Evolutionary conservation across 192 early-diverging fungal species (phyloP).

Genomic region (Radiomyces spectabilis): DNA sequence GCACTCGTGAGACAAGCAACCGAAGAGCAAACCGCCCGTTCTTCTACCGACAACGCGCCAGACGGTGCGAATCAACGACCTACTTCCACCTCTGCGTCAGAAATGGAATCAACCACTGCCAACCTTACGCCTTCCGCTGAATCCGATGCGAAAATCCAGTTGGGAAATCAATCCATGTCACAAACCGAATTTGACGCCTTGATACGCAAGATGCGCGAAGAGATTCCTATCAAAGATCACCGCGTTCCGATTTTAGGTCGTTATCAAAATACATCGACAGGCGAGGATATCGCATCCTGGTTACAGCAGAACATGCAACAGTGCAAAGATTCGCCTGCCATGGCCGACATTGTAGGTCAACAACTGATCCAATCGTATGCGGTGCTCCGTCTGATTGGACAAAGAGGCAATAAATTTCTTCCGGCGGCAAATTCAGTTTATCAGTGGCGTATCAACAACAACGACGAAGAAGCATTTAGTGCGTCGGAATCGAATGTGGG

Average conservation of each 20-base stretch:
- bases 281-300: slow-evolving; percentile 67
- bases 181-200: slow-evolving; percentile 13
- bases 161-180: slow-evolving; percentile 8
- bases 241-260: slow-evolving; percentile 63
- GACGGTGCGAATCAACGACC: no score
- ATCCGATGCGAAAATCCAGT: neutral
- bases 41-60: neutral
- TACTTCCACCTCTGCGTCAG: neutral
- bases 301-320: slow-evolving; percentile 56
- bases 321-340: slow-evolving; percentile 45
- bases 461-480: slow-evolving; percentile 29
- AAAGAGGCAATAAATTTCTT: slow-evolving; percentile 61
- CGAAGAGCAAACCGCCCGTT: neutral
- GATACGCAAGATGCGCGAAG: slow-evolving; percentile 45
- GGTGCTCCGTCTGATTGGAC: slow-evolving; percentile 60
- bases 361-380: slow-evolving; percentile 51
- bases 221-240: slow-evolving; percentile 55
- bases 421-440: slow-evolving; percentile 54
- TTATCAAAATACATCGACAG: slow-evolving; percentile 54
- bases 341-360: slow-evolving; percentile 63
- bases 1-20: slow-evolving; percentile 8
- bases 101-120: neutral
- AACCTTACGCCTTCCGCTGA: neutral
- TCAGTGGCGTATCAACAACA: slow-evolving; percentile 54
- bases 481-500: slow-evolving; percentile 4